Base-by-base conservation (phyloP, 176 grass and related monocot species). In the Panicum miliaceum region DNA sequence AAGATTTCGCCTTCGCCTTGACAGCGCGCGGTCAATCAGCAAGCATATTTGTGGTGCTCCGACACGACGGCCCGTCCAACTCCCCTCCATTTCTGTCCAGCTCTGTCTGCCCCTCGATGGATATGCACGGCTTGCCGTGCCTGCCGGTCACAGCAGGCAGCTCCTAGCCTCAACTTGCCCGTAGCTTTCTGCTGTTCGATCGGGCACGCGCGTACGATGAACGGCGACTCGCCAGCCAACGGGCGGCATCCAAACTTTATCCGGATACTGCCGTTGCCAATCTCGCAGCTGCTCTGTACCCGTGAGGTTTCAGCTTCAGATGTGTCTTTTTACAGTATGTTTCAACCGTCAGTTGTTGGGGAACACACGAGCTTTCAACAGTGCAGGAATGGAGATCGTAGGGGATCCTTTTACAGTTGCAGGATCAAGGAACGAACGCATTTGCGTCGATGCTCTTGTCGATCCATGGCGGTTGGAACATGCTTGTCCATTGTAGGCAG, bases 11-110 rank as follows among this genome's bases (percentile, higher is more conserved):
- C 71, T 43, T 40, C 29, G 20, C 40, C 47, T 34, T 78, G 7
- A 45, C 32, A 42, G 1, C 8, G 14, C 58, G 11, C 78, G 1
- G 78, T 25, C 51, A 38, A 23, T 42, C 37, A 40, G 8, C 47
- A 5, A 51, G 72, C 34, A 80, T 58, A 76, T 85, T 71, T 77
- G 15, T 53, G 83, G 26, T 77, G 43, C 35, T 71, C 72, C 45
- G 78, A 90, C 79, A 23, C 35, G 78, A 90, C 72, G 8, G 36
- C 6, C 64, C 45, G 25, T 86, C 83, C 56, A 72, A 78, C 78
- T 37, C 78, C 59, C 70, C 72, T 48, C 64, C 64, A 77, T 86
- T 82, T 86, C 54, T 90, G 75, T 58, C 47, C 64, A 35, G 45
- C 36, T 1, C 16, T 53, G 53, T 23, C 54, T 57, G 20, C 54